phyloP scores from a whole-genome alignment of 345 rosid genomes.

The Abelmoschus esculentus region DNA sequence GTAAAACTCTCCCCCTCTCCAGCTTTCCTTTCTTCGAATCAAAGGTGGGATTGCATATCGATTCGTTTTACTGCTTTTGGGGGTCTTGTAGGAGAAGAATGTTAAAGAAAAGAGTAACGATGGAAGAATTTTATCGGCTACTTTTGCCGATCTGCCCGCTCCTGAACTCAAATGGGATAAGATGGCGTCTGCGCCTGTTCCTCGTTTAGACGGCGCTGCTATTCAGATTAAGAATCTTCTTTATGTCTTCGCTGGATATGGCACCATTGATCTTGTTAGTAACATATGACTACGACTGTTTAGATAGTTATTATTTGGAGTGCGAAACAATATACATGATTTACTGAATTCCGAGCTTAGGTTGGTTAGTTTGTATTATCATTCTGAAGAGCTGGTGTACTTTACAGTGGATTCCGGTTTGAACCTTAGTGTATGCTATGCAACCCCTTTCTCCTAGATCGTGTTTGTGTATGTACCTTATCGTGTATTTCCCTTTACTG shows the following conservation, averaged over 20 bases:
- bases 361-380: not conserved
- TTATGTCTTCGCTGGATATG: slow-evolving; percentile 91
- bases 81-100: slow-evolving; percentile 25
- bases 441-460: not conserved
- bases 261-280: slow-evolving; percentile 69
- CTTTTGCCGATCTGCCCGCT: slow-evolving; percentile 84
- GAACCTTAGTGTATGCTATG: not conserved
- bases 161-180: slow-evolving; percentile 78
- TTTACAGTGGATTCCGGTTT: not conserved
- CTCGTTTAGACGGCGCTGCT: slow-evolving; percentile 92
- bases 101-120: slow-evolving; percentile 25
- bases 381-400: not conserved
- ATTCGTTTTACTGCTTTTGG: not conserved
- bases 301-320: slow-evolving; percentile 5
- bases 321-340: not conserved
- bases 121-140: slow-evolving; percentile 69
- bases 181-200: slow-evolving; percentile 85
- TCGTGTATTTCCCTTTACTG: too few species aligned
- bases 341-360: not conserved
- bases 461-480: not conserved
- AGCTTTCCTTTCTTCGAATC: not conserved
- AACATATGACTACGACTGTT: not conserved
- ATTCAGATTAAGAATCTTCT: slow-evolving; percentile 71
- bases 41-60: not conserved
- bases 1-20: not conserved